Evolutionary conservation across 163 green algal genomes (phyloP).

Genomic region (Coccomyxa subellipsoidea): DNA sequence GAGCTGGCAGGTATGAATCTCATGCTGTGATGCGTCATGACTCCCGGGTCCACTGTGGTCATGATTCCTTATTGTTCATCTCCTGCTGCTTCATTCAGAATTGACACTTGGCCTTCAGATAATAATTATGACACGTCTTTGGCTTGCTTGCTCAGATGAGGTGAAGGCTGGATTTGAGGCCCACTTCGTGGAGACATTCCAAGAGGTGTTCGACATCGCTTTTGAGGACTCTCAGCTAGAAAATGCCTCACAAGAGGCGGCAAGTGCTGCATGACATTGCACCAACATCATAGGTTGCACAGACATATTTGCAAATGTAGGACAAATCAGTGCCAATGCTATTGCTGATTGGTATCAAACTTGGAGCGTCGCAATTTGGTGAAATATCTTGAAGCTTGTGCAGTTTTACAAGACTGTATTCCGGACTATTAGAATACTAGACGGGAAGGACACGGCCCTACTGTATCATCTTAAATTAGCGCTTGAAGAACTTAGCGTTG

Average conservation of each 20-base stretch:
- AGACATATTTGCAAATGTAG: not conserved
- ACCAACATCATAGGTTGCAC: not conserved
- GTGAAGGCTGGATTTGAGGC: slow-evolving; percentile 71
- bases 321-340: not conserved
- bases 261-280: not conserved
- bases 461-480: too few species aligned
- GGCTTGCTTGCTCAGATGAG: slow-evolving; percentile 41
- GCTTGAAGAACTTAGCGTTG: too few species aligned
- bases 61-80: not conserved
- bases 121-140: not conserved
- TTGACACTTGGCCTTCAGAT: not conserved
- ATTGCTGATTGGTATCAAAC: not conserved
- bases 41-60: not conserved
- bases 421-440: not conserved
- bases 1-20: slow-evolving; percentile 60
- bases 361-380: not conserved
- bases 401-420: not conserved
- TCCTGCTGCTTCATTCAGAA: not conserved
- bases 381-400: not conserved
- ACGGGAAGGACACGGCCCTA: not conserved
- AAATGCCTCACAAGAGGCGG: not conserved
- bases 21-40: not conserved
- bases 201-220: slow-evolving; percentile 68
- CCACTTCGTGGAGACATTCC: slow-evolving; percentile 80
- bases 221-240: slow-evolving; percentile 24